Percentiles rank a stretch among this genome's conserved stretches.
These are phyloP conservation scores for Dactylonectria estremocensis DNA, from an alignment of 2,329 filamentous ascomycete species.

Conservation along the genomic window DNA sequence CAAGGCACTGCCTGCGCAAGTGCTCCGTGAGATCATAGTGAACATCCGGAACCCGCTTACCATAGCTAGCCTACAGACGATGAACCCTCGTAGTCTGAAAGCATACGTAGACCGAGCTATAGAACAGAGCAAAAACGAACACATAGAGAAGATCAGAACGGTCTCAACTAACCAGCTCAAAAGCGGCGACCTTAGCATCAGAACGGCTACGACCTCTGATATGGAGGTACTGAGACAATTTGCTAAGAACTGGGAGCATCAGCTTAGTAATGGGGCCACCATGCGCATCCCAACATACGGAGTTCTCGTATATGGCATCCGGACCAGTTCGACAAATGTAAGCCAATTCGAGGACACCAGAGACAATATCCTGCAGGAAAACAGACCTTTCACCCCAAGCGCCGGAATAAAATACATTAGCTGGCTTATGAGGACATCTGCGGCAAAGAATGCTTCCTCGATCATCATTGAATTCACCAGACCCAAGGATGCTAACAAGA, in stretches of 20 bases:
- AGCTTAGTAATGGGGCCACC: background rate
- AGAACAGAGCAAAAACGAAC: slow-evolving; percentile 23
- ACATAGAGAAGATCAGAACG: slow-evolving; percentile 20
- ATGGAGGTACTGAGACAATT: slow-evolving; percentile 5
- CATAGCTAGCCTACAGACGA: slow-evolving; percentile 3
- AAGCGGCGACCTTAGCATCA: slow-evolving; percentile 22
- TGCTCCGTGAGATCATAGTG: slow-evolving; percentile 1
- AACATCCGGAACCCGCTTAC: slow-evolving; percentile 19
- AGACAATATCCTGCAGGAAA: slow-evolving; percentile 15
- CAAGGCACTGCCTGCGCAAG: background rate
- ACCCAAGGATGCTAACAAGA: slow-evolving; percentile 12
- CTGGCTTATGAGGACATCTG: slow-evolving; percentile 14
- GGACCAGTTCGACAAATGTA: slow-evolving; percentile 15
- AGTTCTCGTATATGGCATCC: slow-evolving; percentile 12
- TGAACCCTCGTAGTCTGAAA: slow-evolving; percentile 20
- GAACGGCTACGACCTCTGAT: slow-evolving; percentile 8
- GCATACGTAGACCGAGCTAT: slow-evolving; percentile 20
- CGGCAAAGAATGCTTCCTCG: slow-evolving; percentile 17
- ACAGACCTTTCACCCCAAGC: slow-evolving; percentile 12
- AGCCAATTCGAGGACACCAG: slow-evolving; percentile 4
- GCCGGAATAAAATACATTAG: slow-evolving; percentile 23
- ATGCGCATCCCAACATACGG: slow-evolving; percentile 8
- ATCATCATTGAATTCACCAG: slow-evolving; percentile 17
- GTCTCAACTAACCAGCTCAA: slow-evolving; percentile 21
- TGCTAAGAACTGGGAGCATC: slow-evolving; percentile 1